Conservation (phyloP, 2,329 filamentous ascomycete genomes). For the Xylaria sp. region DNA sequence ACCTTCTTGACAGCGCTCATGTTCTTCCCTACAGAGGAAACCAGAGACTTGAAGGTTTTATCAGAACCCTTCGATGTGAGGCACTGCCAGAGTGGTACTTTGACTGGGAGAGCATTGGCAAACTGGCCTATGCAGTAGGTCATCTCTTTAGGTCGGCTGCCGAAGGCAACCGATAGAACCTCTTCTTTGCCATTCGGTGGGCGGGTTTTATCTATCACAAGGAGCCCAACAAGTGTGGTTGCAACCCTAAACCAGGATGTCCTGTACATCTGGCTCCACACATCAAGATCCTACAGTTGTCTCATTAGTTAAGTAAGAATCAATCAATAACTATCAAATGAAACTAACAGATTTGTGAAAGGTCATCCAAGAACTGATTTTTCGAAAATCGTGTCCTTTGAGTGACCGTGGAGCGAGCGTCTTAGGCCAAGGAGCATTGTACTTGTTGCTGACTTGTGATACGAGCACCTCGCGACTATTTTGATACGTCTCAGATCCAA, state of each 20-base stretch:
- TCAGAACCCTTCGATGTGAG: constrained; percentile 3
- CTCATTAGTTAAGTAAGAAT: not conserved
- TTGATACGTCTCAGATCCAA: not conserved
- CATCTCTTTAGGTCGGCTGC: constrained; percentile 3
- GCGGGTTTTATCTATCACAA: constrained; percentile 7
- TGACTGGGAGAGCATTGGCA: constrained; percentile 8
- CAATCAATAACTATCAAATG: not conserved
- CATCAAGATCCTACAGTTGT: constrained; percentile 7
- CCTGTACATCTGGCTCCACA: constrained; percentile 6
- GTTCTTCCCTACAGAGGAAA: constrained; percentile 4
- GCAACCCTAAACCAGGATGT: constrained; percentile 11
- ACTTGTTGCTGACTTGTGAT: not conserved
- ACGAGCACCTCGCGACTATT: not conserved
- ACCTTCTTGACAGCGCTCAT: constrained; percentile 3
- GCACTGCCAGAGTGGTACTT: constrained; percentile 5
- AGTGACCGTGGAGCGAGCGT: not conserved
- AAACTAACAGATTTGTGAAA: constrained; percentile 1
- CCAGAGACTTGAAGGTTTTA: not conserved
- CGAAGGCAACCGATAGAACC: not conserved
- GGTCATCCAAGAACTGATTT: not conserved
- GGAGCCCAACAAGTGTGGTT: constrained; percentile 8
- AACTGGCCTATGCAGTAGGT: not conserved
- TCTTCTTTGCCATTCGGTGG: constrained; percentile 8
- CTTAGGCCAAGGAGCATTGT: constrained; percentile 2
- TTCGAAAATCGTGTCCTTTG: not conserved